Evolutionary conservation across 768 basidiomycete species (phyloP), one percentile per base, ranked within the genome.

Genomic region (Daedalea quercina): DNA sequence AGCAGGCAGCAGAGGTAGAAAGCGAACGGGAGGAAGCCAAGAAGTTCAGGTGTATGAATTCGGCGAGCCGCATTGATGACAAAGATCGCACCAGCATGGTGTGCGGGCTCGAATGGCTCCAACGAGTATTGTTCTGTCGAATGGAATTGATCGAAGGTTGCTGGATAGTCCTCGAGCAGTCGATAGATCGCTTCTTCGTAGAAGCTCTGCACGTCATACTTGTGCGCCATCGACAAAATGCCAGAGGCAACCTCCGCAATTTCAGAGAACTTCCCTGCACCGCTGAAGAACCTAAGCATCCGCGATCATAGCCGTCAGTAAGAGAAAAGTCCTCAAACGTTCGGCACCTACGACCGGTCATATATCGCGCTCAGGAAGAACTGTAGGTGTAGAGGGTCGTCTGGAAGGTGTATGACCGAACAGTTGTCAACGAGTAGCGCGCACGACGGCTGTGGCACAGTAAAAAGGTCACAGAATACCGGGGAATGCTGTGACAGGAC

Each of bases 1-100:
- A 57, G 54, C 51, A 55, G 56, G 44, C 46, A 55, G 50, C 56
- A 57, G 45, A 57, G 47, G 54, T 60, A 57, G 52, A 60, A 54
- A 42, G 59, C 59, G 37, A 56, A 51, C 42, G 59, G 59, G 12
- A 60, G 59, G 15, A 60, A 3, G 3, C 20, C 25, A 13, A 20
- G 20, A 9, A 47, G 28, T n/a, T 47, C 46, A 13, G 46, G 25
- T 9, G 46, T 26, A 11, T 4, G 17, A 28, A 47, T 28, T 3
- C 28, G 46, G 13, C 33, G 46, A 3, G 46, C 46, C 12, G 25
- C 46, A 20, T 26, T 47, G 46, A 47, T 47, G 46, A 47, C 17
- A n/a, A 34, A 47, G 24, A 47, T 47, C 6, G 24, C 3, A 28
- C 44, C 44, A 20, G 44, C 44, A 20, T 45, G 44, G 44, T 45